Conservation (phyloP, 1,139 yeast genomes). For the Diutina ranongensis region DNA sequence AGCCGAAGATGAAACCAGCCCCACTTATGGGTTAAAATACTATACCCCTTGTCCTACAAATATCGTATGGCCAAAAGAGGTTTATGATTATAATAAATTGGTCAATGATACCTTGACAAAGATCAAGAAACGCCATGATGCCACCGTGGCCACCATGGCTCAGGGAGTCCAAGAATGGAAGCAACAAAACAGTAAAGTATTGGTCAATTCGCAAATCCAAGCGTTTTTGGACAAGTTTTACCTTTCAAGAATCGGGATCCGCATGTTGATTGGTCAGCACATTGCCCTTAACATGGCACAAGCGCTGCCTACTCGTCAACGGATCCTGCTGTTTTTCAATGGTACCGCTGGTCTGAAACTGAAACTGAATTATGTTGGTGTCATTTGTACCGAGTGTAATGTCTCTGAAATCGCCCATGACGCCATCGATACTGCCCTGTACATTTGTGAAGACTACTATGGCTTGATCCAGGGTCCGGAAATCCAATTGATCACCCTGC, state of each 20-base stretch:
- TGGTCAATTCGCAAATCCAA: slow-evolving; percentile 56
- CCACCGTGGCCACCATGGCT: slow-evolving; percentile 88
- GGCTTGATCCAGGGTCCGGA: slow-evolving; percentile 76
- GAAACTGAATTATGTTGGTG: slow-evolving; percentile 60
- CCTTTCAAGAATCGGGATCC: slow-evolving; percentile 78
- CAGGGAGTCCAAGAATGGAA: slow-evolving; percentile 93
- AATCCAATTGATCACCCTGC: slow-evolving; percentile 64
- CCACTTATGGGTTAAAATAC: slow-evolving; percentile 44
- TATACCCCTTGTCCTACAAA: slow-evolving; percentile 44
- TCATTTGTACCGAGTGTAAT: slow-evolving; percentile 71
- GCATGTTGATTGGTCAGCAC: slow-evolving; percentile 86
- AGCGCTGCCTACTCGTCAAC: slow-evolving; percentile 31
- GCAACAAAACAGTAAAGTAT: slow-evolving; percentile 33
- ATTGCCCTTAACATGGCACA: slow-evolving; percentile 69
- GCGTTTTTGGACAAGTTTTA: slow-evolving; percentile 73
- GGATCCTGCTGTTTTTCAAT: slow-evolving; percentile 24
- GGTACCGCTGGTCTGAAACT: slow-evolving; percentile 11
- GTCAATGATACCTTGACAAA: slow-evolving; percentile 58
- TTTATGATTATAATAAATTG: slow-evolving; percentile 54
- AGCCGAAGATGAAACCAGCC: slow-evolving; percentile 13
- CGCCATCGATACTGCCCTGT: slow-evolving; percentile 79
- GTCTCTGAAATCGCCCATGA: slow-evolving; percentile 71
- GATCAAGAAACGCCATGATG: slow-evolving; percentile 80
- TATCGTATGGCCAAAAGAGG: slow-evolving; percentile 62
- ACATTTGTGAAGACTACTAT: slow-evolving; percentile 80